Base-by-base conservation (phyloP, 495 filamentous ascomycete genomes). In the Penicillium bialowiezense region DNA sequence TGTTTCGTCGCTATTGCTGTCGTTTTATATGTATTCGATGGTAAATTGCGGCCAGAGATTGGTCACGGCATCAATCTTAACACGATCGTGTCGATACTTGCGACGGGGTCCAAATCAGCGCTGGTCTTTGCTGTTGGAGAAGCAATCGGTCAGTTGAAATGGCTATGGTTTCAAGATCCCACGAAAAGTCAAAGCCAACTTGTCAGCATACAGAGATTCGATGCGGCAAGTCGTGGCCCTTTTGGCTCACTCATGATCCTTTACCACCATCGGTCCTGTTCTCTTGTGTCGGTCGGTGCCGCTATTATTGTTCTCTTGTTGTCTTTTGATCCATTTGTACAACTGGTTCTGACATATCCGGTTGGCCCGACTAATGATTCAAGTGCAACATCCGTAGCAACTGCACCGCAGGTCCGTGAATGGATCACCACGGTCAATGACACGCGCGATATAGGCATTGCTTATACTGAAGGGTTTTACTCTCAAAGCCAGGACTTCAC, bases 1-100 rank as follows among this genome's bases (percentile, higher is more conserved):
- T 57, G 49, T 31, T 48, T 54, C n/a, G 12, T 48, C 12, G 58
- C 50, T 7, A 48, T 57, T 19, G 13, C 17, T 6, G n/a, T n/a
- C 17, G 33, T 36, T 15, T 17, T 36, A 17, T 7, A 14, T 15
- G n/a, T 36, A 5, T 36, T 14, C 33, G 14, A 36, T 14, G n/a
- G 17, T 2, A 3, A 36, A 17, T 2, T 17, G 4, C 28, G 41
- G 3, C 54, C 46, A 6, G 17, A 19, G 5, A 17, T 56, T 9
- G 10, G 32, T 19, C 18, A 41, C 23, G 49, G 39, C 0, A 50
- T 72, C 13, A 56, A 59, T 13, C 56, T 65, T 47, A 71, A 70
- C 41, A 53, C 60, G 3, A 45, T 69, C 10, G 60, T 71, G 19
- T 59, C 69, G 0, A 50, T 68, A 17, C 46, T 72, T 14, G 53